Percentiles rank a stretch among this genome's conserved stretches.
phyloP scores from a whole-genome alignment of 2,329 filamentous ascomycete species.

The Incumbomyces delicatus region DNA sequence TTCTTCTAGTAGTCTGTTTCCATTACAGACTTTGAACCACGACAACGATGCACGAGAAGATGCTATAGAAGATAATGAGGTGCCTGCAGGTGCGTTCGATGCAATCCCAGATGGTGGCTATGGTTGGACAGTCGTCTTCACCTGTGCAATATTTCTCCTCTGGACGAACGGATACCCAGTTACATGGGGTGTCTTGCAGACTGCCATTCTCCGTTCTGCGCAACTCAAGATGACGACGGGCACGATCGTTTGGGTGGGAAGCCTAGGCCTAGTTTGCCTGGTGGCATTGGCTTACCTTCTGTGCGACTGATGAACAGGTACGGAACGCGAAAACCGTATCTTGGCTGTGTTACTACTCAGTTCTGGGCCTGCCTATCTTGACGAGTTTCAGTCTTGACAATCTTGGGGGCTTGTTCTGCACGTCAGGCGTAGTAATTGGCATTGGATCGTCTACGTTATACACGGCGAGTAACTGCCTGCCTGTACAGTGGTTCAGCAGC shows the following conservation, averaged over 20 bases:
- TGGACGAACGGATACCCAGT: slow-evolving; percentile 49
- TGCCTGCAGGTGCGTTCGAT: not conserved
- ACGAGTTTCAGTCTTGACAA: slow-evolving; percentile 39
- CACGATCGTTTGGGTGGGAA: slow-evolving; percentile 51
- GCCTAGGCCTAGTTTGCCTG: slow-evolving; percentile 41
- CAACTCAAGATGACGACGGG: slow-evolving; percentile 36
- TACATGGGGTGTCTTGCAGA: slow-evolving; percentile 53
- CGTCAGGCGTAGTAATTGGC: slow-evolving; percentile 39
- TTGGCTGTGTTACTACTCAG: slow-evolving; percentile 44
- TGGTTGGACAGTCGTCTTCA: slow-evolving; percentile 46
- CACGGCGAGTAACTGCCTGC: slow-evolving; percentile 40
- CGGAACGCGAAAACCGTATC: slow-evolving; percentile 40
- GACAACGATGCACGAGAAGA: not conserved
- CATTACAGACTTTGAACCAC: too few species aligned
- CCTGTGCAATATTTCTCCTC: slow-evolving; percentile 44
- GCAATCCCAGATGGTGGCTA: slow-evolving; percentile 46
- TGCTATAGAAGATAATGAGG: not conserved
- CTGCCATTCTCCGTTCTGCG: slow-evolving; percentile 39
- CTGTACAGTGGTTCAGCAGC: slow-evolving; percentile 46
- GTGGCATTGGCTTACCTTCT: slow-evolving; percentile 43
- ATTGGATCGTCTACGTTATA: slow-evolving; percentile 35
- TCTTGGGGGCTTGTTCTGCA: slow-evolving; percentile 40
- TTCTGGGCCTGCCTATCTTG: slow-evolving; percentile 31
- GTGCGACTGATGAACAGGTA: slow-evolving; percentile 42
- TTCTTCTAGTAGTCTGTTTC: too few species aligned